These are phyloP conservation scores for Rhipidocladum racemiflorum DNA, from an alignment of 176 grass and related monocot genomes.

Conservation along the genomic window DNA sequence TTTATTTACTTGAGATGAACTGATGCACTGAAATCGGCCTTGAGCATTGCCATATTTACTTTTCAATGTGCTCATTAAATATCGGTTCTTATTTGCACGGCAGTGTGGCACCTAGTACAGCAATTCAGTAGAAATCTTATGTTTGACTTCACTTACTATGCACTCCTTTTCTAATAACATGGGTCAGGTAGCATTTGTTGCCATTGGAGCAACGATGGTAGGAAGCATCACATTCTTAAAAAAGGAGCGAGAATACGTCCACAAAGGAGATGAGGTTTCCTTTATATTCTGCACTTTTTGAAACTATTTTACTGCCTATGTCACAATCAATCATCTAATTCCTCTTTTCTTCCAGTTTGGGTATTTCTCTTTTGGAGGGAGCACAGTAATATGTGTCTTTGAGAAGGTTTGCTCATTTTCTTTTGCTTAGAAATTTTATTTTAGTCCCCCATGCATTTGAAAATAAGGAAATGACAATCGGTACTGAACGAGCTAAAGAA, in stretches of 20 bases:
- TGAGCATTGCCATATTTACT: neutral
- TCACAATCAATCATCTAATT: constrained; percentile 14
- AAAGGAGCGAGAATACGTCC: constrained; percentile 61
- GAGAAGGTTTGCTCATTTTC: constrained; percentile 63
- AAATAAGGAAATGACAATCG: neutral
- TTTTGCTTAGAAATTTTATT: neutral
- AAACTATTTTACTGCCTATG: neutral
- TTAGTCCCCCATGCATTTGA: neutral
- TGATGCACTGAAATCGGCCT: neutral
- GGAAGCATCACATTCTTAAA: constrained; percentile 85
- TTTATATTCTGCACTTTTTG: constrained; percentile 11
- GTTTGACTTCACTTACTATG: neutral
- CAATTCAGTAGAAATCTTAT: neutral
- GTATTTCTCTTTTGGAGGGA: constrained; percentile 98
- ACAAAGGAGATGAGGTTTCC: constrained; percentile 92
- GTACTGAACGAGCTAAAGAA: neutral
- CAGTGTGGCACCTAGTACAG: neutral
- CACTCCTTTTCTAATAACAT: constrained; percentile 25
- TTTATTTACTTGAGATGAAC: neutral
- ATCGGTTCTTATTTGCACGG: neutral
- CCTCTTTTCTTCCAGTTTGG: constrained; percentile 59
- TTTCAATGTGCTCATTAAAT: neutral
- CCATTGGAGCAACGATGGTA: constrained; percentile 98
- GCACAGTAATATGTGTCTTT: constrained; percentile 94
- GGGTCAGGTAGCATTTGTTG: constrained; percentile 86